Evolutionary conservation across 805 yeast genomes (phyloP), one percentile per base, ranked within the genome.

Genomic region (Teunomyces aglyptinius): DNA sequence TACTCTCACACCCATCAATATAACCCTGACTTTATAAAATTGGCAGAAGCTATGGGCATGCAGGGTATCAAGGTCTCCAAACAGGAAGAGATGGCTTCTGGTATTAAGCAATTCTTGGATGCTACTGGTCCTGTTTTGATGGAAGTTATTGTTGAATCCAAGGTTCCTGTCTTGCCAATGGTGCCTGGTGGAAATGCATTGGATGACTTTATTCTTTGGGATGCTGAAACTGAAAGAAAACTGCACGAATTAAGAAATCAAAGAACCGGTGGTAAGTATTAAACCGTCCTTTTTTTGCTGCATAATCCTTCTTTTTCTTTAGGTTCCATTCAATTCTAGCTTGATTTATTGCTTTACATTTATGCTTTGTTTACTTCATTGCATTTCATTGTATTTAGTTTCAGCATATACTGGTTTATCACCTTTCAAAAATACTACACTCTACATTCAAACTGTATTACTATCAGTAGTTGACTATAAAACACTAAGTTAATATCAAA

Each of bases 161-260:
- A 86, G 77, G 96, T 92, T 41, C 97, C 97, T 44, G 98, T 94
- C 50, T 79, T 94, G 65, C 99, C 99, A 47, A 90, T 94, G 96
- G 98, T 94, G 45, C 96, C 99, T 45, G 96, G 83, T 50, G 99
- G 98, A 58, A 89, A 87, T 68, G 96, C 87, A 53, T 78, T 94
- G 60, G 92, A 94, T 62, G 98, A 94, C 69, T 91, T 92, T 65
- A 86, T 94, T 55, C 77, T 78, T 40, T 94, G 85, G 69, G 97
- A 92, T 65, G 83, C 89, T 38, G 86, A 80, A 57, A 85, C 83
- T 46, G 96, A 89, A 73, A 75, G 71, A 60, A 80, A 83, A 68
- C 86, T 85, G 66, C 77, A 71, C 32, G 81, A 76, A 60, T 71
- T 85, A 60, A 83, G 42, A 27, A 70, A 63, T 45, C 70, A 85